Percentiles rank a stretch among this genome's conserved stretches.
These are phyloP conservation scores for Phytophthora pini DNA, from an alignment of 352 stramenopile species.

Conservation along the genomic window DNA sequence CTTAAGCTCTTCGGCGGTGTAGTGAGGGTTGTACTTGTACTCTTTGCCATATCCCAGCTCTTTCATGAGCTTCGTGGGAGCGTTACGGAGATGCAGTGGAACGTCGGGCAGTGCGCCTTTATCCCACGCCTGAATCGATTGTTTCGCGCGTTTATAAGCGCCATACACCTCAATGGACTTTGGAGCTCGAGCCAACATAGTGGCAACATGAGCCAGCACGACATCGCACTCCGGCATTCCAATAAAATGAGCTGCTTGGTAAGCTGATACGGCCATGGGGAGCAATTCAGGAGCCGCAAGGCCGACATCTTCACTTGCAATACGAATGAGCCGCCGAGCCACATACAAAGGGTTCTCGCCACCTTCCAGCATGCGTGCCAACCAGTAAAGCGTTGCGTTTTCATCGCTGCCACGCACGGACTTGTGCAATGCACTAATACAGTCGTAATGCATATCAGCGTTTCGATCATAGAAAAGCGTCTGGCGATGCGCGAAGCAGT, in stretches of 20 bases:
- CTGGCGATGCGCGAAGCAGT: slow-evolving; percentile 77
- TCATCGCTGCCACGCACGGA: slow-evolving; percentile 84
- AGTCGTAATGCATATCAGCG: slow-evolving; percentile 88
- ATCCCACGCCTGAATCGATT: slow-evolving; percentile 62
- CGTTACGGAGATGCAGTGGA: slow-evolving; percentile 83
- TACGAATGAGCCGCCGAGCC: slow-evolving; percentile 79
- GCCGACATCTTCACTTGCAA: slow-evolving; percentile 87
- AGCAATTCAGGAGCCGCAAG: slow-evolving; percentile 75
- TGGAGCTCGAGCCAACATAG: slow-evolving; percentile 76
- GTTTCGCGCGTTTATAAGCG: slow-evolving; percentile 83
- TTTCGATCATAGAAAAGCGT: slow-evolving; percentile 87
- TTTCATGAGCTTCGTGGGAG: slow-evolving; percentile 82
- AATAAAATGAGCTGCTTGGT: slow-evolving; percentile 77
- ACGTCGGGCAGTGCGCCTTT: slow-evolving; percentile 71
- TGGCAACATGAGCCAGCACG: slow-evolving; percentile 80
- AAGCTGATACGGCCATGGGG: slow-evolving; percentile 68
- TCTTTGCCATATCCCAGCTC: slow-evolving; percentile 77
- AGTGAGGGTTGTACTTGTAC: slow-evolving; percentile 89
- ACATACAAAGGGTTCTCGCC: slow-evolving; percentile 88
- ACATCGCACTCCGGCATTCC: slow-evolving; percentile 91
- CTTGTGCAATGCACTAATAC: slow-evolving; percentile 88
- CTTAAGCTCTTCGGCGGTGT: slow-evolving; percentile 63
- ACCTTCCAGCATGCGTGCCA: slow-evolving; percentile 87
- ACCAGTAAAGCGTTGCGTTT: slow-evolving; percentile 85
- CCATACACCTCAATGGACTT: slow-evolving; percentile 89